phyloP scores from a whole-genome alignment of 108 stramenopile genomes.

The Chaetoceros tenuissimus region DNA sequence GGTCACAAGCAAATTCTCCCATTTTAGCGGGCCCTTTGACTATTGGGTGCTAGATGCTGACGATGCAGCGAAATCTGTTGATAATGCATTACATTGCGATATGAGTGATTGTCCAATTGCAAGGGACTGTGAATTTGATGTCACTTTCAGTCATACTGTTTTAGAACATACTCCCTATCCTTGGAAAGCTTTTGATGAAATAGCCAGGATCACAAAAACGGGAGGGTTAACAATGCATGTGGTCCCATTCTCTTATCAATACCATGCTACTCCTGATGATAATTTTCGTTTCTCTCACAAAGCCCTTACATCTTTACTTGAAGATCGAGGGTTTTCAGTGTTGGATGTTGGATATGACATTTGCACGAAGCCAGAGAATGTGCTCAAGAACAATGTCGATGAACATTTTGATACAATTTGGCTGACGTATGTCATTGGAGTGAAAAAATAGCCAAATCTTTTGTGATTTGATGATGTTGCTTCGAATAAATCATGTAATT shows the following conservation, averaged over 20 bases:
- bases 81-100: slow-evolving; percentile 29
- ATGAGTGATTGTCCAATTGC: slow-evolving; percentile 37
- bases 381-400: slow-evolving; percentile 20
- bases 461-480: neutral
- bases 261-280: slow-evolving; percentile 45
- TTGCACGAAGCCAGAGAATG: slow-evolving; percentile 27
- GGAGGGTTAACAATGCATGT: slow-evolving; percentile 40
- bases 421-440: slow-evolving; percentile 37
- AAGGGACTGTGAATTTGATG: slow-evolving; percentile 33
- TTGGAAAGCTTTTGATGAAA: slow-evolving; percentile 33
- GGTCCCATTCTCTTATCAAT: slow-evolving; percentile 39
- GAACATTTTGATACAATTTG: slow-evolving; percentile 44
- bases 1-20: slow-evolving; percentile 37
- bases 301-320: slow-evolving; percentile 21
- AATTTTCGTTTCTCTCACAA: slow-evolving; percentile 41
- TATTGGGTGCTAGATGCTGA: slow-evolving; percentile 44
- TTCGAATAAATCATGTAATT: neutral
- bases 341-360: slow-evolving; percentile 45
- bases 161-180: slow-evolving; percentile 35
- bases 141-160: slow-evolving; percentile 41
- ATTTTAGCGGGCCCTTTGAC: slow-evolving; percentile 36
- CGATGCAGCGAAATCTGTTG: slow-evolving; percentile 24
- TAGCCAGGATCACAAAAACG: slow-evolving; percentile 36
- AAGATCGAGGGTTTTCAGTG: slow-evolving; percentile 37
- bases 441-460: slow-evolving; percentile 27